These are phyloP conservation scores for Sphaerulina musiva DNA, from an alignment of 2,329 filamentous ascomycete genomes.

Conservation along the genomic window DNA sequence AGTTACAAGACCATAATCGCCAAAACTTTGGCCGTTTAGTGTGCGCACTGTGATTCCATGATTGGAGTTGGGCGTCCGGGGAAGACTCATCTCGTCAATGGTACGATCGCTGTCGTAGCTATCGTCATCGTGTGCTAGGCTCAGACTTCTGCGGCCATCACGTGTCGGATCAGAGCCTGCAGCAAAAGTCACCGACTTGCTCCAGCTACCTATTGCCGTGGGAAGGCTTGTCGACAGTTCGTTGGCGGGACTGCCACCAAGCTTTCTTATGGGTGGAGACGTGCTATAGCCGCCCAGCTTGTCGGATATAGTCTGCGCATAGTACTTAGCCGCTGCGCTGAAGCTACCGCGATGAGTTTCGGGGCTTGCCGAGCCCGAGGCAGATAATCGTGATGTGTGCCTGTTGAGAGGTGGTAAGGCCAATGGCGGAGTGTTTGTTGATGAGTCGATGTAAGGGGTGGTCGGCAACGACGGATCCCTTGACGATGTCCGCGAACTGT, in stretches of 20 bases:
- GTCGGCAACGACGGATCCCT: constrained; percentile 27
- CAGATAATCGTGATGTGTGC: constrained; percentile 21
- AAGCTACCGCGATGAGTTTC: constrained; percentile 32
- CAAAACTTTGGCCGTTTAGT: constrained; percentile 53
- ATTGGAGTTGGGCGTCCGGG: constrained; percentile 31
- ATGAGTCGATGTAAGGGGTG: constrained; percentile 29
- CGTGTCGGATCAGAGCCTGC: constrained; percentile 31
- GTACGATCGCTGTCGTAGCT: constrained; percentile 32
- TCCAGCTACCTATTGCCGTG: constrained; percentile 41
- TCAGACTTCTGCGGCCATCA: constrained; percentile 31
- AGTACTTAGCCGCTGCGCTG: constrained; percentile 30
- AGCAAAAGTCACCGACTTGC: constrained; percentile 34
- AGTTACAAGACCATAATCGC: constrained; percentile 37
- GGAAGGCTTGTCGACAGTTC: constrained; percentile 29
- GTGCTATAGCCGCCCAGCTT: constrained; percentile 30
- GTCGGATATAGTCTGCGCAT: constrained; percentile 33
- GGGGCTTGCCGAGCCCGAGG: constrained; percentile 29
- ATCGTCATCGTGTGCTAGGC: constrained; percentile 25
- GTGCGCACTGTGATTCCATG: constrained; percentile 44
- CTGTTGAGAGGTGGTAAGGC: constrained; percentile 21
- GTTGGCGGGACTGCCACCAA: constrained; percentile 26
- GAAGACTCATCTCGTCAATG: constrained; percentile 33
- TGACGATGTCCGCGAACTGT: constrained; percentile 23
- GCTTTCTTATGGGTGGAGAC: constrained; percentile 27
- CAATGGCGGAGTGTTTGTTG: constrained; percentile 27